These are phyloP conservation scores for Marasmius oreades DNA, from an alignment of 1,284 basidiomycete species.

Conservation along the genomic window DNA sequence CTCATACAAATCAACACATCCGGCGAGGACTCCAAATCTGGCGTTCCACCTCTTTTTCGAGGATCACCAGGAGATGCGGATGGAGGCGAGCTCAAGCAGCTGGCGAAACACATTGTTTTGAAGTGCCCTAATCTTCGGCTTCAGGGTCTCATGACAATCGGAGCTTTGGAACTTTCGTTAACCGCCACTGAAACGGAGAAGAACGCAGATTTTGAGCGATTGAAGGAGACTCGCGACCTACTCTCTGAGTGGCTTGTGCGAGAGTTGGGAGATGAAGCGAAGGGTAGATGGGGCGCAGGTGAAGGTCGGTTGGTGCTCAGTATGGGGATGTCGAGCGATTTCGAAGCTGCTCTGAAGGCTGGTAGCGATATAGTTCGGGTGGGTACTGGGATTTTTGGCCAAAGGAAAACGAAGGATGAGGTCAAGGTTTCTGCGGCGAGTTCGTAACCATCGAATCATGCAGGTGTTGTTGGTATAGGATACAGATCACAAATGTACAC, in stretches of 20 bases:
- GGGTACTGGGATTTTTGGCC: conserved; percentile 90
- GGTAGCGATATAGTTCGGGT: conserved; percentile 91
- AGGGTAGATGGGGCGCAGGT: conserved; percentile 46
- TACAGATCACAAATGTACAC: too few relatives aligned
- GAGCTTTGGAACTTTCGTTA: conserved; percentile 73
- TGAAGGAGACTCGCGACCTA: conserved; percentile 61
- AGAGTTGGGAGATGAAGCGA: conserved; percentile 28
- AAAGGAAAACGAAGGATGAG: conserved; percentile 52
- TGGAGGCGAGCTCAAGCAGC: conserved; percentile 53
- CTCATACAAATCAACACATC: conserved; percentile 96
- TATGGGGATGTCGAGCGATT: conserved; percentile 99
- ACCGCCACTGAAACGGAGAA: conserved; percentile 51
- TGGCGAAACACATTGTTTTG: conserved; percentile 72
- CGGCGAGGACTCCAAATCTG: conserved; percentile 87
- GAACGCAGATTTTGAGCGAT: conserved; percentile 81
- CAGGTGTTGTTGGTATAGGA: too few relatives aligned
- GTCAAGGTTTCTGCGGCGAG: conserved; percentile 1
- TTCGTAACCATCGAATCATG: too few relatives aligned
- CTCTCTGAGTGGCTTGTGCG: conserved; percentile 46
- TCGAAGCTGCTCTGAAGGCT: conserved; percentile 79
- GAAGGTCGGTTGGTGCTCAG: conserved; percentile 71
- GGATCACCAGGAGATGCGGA: conserved; percentile 22
- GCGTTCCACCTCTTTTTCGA: conserved; percentile 59
- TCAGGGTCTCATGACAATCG: conserved; percentile 96
- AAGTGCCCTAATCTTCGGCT: conserved; percentile 76